A percentile compares a stretch with the other conserved stretches of the same genome.
These are phyloP conservation scores for Citropsis articulata DNA, from an alignment of 345 rosid species.

Conservation along the genomic window DNA sequence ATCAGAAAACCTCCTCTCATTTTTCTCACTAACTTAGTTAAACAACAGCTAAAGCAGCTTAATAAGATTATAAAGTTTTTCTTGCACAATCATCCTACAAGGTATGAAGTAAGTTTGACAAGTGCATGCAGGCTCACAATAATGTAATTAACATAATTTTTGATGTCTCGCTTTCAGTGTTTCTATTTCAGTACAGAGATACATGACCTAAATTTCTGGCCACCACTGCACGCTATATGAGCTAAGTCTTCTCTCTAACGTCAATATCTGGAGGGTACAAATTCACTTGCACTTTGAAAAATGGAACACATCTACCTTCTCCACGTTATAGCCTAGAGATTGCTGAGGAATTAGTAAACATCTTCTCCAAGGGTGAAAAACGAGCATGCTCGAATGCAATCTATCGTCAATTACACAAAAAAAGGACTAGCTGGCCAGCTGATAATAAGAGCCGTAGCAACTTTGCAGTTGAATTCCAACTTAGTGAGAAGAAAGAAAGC, in stretches of 20 bases:
- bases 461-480: no score
- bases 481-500: background rate
- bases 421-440: background rate
- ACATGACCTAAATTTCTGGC: background rate
- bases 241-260: background rate
- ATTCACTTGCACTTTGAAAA: constrained; percentile 9
- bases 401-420: background rate
- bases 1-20: constrained; percentile 2
- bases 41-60: background rate
- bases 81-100: background rate
- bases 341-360: background rate
- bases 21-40: background rate
- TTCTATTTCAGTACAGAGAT: background rate
- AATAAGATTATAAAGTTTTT: background rate
- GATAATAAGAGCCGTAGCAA: background rate
- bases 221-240: background rate
- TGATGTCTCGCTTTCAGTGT: constrained; percentile 7
- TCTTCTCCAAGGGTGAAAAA: background rate
- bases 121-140: background rate
- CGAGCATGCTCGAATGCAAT: background rate
- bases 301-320: background rate
- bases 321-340: background rate
- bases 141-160: background rate
- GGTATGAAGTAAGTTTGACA: background rate
- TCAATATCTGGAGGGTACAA: background rate